phyloP scores from a whole-genome alignment of 73 alveolate species.

The Durusdinium trenchii region DNA sequence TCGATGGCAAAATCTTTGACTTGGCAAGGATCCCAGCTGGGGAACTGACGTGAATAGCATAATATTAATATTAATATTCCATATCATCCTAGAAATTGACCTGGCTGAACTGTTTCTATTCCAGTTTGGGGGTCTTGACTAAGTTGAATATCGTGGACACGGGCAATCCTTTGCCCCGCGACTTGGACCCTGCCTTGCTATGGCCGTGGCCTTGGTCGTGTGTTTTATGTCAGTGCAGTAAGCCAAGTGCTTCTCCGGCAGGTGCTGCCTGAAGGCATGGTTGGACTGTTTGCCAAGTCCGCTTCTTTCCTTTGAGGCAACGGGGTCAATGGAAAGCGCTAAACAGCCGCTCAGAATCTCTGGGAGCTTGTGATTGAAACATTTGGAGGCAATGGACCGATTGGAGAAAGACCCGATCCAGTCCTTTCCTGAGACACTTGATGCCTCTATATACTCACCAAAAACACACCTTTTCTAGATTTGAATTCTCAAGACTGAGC shows the following conservation, averaged over 20 bases:
- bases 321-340: background rate
- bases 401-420: slow-evolving; percentile 16
- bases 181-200: slow-evolving; percentile 60
- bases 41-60: too few relatives aligned
- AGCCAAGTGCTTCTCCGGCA: background rate
- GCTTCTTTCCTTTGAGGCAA: slow-evolving; percentile 70
- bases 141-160: slow-evolving; percentile 61
- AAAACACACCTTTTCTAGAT: too few relatives aligned
- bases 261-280: slow-evolving; percentile 76
- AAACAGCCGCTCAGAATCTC: background rate
- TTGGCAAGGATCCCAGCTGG: background rate
- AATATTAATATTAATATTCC: too few relatives aligned
- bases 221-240: background rate
- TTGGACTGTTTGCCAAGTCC: slow-evolving; percentile 78
- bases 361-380: too few relatives aligned
- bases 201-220: slow-evolving; percentile 14
- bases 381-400: slow-evolving; percentile 16
- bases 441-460: too few relatives aligned
- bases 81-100: background rate
- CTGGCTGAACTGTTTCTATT: background rate
- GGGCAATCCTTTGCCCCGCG: slow-evolving; percentile 75
- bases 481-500: too few relatives aligned
- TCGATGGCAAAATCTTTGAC: slow-evolving; percentile 30
- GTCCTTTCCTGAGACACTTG: too few relatives aligned
- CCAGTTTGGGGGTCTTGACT: background rate